A percentile compares a stretch with the other conserved stretches of the same genome.
Conservation (phyloP, 768 basidiomycete species). For the Cystofilobasidium capitatum region DNA sequence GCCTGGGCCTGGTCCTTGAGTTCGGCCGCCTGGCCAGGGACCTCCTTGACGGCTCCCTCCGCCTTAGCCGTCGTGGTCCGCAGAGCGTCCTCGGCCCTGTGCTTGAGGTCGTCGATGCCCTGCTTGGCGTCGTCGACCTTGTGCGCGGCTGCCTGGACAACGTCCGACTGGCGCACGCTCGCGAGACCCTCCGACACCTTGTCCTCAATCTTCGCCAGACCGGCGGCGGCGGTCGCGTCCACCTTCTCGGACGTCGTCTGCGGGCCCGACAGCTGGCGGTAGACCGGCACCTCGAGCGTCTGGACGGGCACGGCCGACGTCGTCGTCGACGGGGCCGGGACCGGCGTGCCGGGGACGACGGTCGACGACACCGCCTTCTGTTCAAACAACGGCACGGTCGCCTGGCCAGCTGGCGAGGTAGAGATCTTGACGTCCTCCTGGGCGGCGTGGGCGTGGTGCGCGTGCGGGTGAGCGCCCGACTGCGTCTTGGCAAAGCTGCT, state of each 20-base stretch:
- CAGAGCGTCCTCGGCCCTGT: neutral
- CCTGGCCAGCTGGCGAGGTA: neutral
- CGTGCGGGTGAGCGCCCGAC: too few species aligned
- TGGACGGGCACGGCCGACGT: neutral
- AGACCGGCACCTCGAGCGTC: constrained; percentile 18
- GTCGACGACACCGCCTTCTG: neutral
- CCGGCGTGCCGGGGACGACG: constrained; percentile 15
- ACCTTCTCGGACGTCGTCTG: constrained; percentile 6
- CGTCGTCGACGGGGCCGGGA: neutral
- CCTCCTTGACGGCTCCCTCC: neutral
- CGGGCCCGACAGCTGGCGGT: neutral
- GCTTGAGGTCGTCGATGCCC: neutral
- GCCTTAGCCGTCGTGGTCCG: neutral
- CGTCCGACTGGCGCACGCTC: neutral
- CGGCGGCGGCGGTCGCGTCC: constrained; percentile 1
- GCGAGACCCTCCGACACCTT: neutral
- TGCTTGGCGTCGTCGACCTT: neutral
- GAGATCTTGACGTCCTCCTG: neutral
- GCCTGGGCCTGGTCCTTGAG: neutral
- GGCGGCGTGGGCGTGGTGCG: neutral
- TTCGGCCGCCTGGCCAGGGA: neutral
- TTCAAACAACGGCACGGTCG: constrained; percentile 7
- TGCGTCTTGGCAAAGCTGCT: constrained; percentile 3
- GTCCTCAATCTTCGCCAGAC: constrained; percentile 9
- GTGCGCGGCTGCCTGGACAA: neutral